Percentiles rank a stretch among this genome's conserved stretches.
Evolutionary conservation across 805 yeast genomes (phyloP).

Genomic region (Myxozyma neotropica): DNA sequence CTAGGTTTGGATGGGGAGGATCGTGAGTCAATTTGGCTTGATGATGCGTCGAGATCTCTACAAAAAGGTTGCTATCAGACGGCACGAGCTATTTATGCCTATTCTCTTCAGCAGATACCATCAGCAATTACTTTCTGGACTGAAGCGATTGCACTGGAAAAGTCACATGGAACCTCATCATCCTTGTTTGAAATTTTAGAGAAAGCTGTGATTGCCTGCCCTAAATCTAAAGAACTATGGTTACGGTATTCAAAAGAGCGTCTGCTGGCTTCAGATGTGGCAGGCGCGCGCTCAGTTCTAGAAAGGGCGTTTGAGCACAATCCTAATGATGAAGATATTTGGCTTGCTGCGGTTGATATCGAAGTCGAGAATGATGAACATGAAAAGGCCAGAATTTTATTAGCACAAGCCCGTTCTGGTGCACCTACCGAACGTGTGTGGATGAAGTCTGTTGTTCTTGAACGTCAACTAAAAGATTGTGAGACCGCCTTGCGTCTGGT

Average conservation of each 20-base stretch:
- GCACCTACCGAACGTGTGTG: slow-evolving; percentile 56
- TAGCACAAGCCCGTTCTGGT: slow-evolving; percentile 46
- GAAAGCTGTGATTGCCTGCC: slow-evolving; percentile 54
- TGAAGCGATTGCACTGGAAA: slow-evolving; percentile 40
- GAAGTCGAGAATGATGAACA: slow-evolving; percentile 51
- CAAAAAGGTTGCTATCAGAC: slow-evolving; percentile 41
- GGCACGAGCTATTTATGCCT: slow-evolving; percentile 53
- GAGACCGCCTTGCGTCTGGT: slow-evolving; percentile 48
- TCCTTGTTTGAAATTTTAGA: slow-evolving; percentile 54
- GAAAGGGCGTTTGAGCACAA: slow-evolving; percentile 50
- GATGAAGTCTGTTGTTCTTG: slow-evolving; percentile 60
- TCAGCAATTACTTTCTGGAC: slow-evolving; percentile 39
- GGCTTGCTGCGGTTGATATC: slow-evolving; percentile 74
- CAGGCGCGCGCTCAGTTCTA: slow-evolving; percentile 58
- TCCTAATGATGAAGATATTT: slow-evolving; percentile 56
- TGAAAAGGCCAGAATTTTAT: slow-evolving; percentile 45
- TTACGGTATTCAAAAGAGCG: slow-evolving; percentile 72
- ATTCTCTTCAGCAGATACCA: slow-evolving; percentile 53
- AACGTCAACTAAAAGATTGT: slow-evolving; percentile 46
- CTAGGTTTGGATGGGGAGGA: slow-evolving; percentile 40
- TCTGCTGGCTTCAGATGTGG: slow-evolving; percentile 47
- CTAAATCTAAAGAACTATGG: slow-evolving; percentile 54
- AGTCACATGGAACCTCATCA: slow-evolving; percentile 35
- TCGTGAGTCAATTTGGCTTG: slow-evolving; percentile 43
- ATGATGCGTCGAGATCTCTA: slow-evolving; percentile 45